Base-by-base conservation (phyloP, 352 stramenopile species). In the Phytophthora palmivora region DNA sequence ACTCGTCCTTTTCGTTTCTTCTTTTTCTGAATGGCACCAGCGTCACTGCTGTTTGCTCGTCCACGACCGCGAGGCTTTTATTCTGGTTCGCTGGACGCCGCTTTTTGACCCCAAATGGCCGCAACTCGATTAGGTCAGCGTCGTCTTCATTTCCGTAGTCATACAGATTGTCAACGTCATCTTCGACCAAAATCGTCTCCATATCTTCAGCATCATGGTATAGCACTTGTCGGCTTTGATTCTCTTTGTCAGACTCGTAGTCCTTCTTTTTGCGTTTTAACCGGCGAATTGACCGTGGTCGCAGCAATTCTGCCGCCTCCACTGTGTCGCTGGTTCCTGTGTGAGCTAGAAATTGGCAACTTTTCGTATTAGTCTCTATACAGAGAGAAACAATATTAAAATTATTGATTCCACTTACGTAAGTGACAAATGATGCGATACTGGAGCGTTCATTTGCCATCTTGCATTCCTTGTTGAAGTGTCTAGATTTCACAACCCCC, bases 381-480 rank as follows among this genome's bases (percentile, higher is more conserved):
- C 9, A 19, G 18, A 16, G 12, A 42, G 15, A 28, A 19, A 0
- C 41, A 49, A 45, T 34, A 30, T 6, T 8, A 41, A 28, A 18
- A 21, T 0, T 4, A 3, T 54, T 3, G 22, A 33, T 58, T 1
- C 8, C 22, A 62, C 81, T 30, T 73, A 94, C 85, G 30, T 88
- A 94, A 38, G 71, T 68, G 24, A 92, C 59, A 21, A 92, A 92
- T 18, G 78, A 84, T 30, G 75, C 52, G 37, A 94, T 92, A 38
- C 74, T 89, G 14, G 63, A 65, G 26, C 71, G 63, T 67, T 94
- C 85, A 37, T 94, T 79, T 4, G 78, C 60, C 21, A 69, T 74
- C 41, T 87, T 76, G 63, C 82, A 87, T 39, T 79, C 78, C n/a
- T 89, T 64, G 15, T 75, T 78, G 54, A 92, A 91, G 62, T 91